A percentile compares a stretch with the other conserved stretches of the same genome.
Evolutionary conservation across 495 filamentous ascomycete genomes (phyloP).

Genomic region (Hyaloscypha bicolor): DNA sequence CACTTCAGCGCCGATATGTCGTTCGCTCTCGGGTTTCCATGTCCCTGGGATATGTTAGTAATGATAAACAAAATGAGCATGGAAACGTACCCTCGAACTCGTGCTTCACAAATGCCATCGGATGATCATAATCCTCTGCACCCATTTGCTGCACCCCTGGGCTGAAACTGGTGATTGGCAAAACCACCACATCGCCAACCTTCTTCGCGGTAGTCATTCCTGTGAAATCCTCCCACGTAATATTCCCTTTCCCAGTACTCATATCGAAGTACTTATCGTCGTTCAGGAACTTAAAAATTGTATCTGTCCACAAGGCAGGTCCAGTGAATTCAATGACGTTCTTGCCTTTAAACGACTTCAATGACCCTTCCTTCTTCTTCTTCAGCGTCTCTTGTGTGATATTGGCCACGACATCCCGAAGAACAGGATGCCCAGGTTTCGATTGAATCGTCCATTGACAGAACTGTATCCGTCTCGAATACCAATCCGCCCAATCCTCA

Average conservation of each 20-base stretch:
- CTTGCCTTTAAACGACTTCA: conserved; percentile 68
- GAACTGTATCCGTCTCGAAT: conserved; percentile 93
- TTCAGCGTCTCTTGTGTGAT: conserved; percentile 82
- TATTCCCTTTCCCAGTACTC: conserved; percentile 65
- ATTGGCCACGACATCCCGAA: conserved; percentile 82
- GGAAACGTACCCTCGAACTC: conserved; percentile 79
- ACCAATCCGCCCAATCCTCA: conserved; percentile 92
- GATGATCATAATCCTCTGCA: conserved; percentile 85
- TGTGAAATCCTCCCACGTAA: conserved; percentile 88
- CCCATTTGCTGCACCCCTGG: conserved; percentile 94
- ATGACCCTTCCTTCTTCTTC: conserved; percentile 68
- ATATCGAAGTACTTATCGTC: conserved; percentile 88
- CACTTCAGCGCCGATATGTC: conserved; percentile 53
- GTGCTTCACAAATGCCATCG: conserved; percentile 98
- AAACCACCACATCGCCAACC: conserved; percentile 88
- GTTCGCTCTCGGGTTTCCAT: conserved; percentile 75
- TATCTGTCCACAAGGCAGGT: conserved; percentile 93
- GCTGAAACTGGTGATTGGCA: conserved; percentile 97
- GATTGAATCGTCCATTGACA: conserved; percentile 99
- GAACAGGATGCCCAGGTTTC: conserved; percentile 91
- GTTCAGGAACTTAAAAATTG: conserved; percentile 91
- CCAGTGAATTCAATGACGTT: conserved; percentile 96
- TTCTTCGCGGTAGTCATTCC: conserved; percentile 80
- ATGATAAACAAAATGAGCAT: background rate
- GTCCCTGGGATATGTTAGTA: conserved; percentile 53